A percentile compares a stretch with the other conserved stretches of the same genome.
These are phyloP conservation scores for Pichia kluyveri DNA, from an alignment of 805 yeast genomes.

Conservation along the genomic window DNA sequence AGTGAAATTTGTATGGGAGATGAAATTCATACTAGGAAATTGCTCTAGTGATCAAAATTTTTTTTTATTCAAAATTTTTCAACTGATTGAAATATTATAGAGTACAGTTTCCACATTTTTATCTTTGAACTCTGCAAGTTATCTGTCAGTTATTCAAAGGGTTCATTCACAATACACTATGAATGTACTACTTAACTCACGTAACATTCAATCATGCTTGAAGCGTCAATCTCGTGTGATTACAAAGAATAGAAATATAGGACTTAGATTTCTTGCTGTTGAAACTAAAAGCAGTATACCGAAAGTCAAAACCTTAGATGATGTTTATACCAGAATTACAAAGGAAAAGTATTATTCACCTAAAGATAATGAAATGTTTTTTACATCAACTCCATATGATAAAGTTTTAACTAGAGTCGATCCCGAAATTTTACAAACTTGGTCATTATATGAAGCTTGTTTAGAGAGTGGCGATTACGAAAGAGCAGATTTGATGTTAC, in stretches of 20 bases:
- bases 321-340: slow-evolving; percentile 10
- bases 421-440: slow-evolving; percentile 25
- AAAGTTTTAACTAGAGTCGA: slow-evolving; percentile 21
- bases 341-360: background rate
- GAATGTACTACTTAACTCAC: slow-evolving; percentile 8
- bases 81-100: background rate
- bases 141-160: background rate
- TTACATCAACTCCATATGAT: slow-evolving; percentile 19
- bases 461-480: slow-evolving; percentile 53
- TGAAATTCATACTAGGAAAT: background rate
- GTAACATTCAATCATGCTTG: slow-evolving; percentile 2
- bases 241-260: background rate
- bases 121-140: too few species aligned
- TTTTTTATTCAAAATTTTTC: background rate
- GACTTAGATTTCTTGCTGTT: slow-evolving; percentile 7
- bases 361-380: slow-evolving; percentile 7
- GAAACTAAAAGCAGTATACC: slow-evolving; percentile 5
- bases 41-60: background rate
- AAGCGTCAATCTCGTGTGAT: background rate
- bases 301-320: slow-evolving; percentile 14
- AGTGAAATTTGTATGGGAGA: background rate
- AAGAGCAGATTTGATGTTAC: slow-evolving; percentile 62
- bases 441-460: slow-evolving; percentile 75
- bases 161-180: background rate
- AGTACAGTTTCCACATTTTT: background rate